Evolutionary conservation across 2,329 filamentous ascomycete genomes (phyloP).

Genomic region (Ceratocystis eucalypticola): DNA sequence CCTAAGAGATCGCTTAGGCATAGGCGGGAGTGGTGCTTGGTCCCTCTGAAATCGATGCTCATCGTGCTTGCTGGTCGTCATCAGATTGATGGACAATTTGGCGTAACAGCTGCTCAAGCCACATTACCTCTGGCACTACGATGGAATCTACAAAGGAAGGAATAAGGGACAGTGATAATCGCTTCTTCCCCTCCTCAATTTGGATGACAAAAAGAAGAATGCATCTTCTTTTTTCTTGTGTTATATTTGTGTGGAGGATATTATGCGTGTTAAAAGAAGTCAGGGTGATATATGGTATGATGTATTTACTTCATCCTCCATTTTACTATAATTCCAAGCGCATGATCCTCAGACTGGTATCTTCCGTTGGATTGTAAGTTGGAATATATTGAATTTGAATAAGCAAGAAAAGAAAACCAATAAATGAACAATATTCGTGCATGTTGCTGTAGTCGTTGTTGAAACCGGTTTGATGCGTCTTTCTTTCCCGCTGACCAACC

Average conservation of each 20-base stretch:
- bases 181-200: neutral
- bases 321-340: neutral
- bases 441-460: conserved; percentile 33
- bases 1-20: neutral
- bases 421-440: conserved; percentile 7
- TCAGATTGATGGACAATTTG: neutral
- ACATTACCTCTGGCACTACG: neutral
- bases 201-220: neutral
- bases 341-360: neutral
- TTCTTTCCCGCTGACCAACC: conserved; percentile 13
- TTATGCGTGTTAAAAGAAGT: neutral
- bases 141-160: neutral
- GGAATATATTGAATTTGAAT: neutral
- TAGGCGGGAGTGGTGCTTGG: neutral
- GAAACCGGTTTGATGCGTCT: conserved; percentile 33
- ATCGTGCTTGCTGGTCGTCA: neutral
- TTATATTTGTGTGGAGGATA: neutral
- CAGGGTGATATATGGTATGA: neutral
- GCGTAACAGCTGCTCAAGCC: neutral
- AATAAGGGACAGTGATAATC: no score
- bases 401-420: conserved; percentile 11
- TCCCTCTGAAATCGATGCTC: neutral
- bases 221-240: neutral
- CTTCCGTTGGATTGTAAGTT: neutral
- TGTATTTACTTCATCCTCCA: neutral